Evolutionary conservation across 257 asterid genomes (phyloP), one percentile per base, ranked within the genome.

Genomic region (Henckelia pumila): DNA sequence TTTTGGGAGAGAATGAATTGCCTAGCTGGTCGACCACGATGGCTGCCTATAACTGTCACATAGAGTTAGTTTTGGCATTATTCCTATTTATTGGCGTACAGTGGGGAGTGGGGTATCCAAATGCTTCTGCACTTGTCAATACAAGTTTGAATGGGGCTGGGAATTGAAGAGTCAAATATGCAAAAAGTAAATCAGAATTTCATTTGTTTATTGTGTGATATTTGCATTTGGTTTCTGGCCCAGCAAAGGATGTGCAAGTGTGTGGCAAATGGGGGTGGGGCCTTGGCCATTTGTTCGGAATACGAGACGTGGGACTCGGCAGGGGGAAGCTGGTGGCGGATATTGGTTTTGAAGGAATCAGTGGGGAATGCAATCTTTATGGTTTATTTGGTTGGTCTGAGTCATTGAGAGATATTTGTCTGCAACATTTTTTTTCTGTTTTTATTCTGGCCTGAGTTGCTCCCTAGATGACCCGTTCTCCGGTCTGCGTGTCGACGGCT

Each of bases 391-490:
- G 74, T 64, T 67, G 50, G 71, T 72, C 60, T 67, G 72, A 79
- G 85, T 77, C 71, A 85, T 82, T 83, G 82, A 72, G 82, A 72
- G 79, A 65, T 23, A 61, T 72, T 82, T 80, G 88, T 83, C 89
- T 78, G 79, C 84, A 86, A 84, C n/a, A 47, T 3, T 14, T 47
- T 47, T 40, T 76, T n/a, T n/a, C n/a, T 57, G 58, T 74, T 37
- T 16, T 6, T 9, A 17, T 7, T 19, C 10, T 3, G 11, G 63
- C 20, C 35, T 23, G n/a, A n/a, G n/a, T 22, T 10, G 40, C 61
- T 37, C 50, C 50, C n/a, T n/a, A 40, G 50, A 13, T 40, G 50
- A 13, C n/a, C 50, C 17, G 13, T 40, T 40, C 50, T 40, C 50
- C 50, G n/a, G 50, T n/a, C n/a, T n/a, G n/a, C n/a, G n/a, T n/a